Evolutionary conservation across 805 yeast genomes (phyloP), one percentile per base, ranked within the genome.

Genomic region (Metschnikowia arizonensis): DNA sequence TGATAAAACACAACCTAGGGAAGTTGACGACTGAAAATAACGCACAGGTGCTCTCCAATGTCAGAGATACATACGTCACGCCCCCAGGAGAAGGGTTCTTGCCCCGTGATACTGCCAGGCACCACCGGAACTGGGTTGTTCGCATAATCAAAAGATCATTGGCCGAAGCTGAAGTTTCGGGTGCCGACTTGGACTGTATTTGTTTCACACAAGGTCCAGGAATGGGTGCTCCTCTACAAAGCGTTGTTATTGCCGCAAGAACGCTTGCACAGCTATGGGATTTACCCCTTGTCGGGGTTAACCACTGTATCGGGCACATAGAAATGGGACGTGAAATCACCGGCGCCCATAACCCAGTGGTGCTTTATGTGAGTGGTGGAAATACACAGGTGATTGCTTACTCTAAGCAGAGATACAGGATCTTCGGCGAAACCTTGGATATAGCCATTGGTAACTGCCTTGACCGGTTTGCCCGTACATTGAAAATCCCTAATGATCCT

Each of bases 301-400:
- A 93, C 59, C 99, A 93, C 64, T 93, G 99, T 65, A 81, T 93
- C 30, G 99, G 99, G 1, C 99, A 93, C 64, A 93, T 93, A 50
- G 99, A 93, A 63, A 93, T 93, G 99, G 99, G 99, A 10, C 73
- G 99, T 49, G 98, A 91, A 60, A 91, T 93, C 60, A 93, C 99
- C 0, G 95, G 93, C n/a, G 98, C 98, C 0, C 76, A 74, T n/a
- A 91, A 93, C 59, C 99, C 99, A 0, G 98, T 93, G 40, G 99
- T 93, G 8, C 71, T 93, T 42, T 93, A 93, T 59, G 99, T 93
- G 9, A 87, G 96, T 63, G 99, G 99, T 12, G 99, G 99, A 42
- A 93, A 93, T 64, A 93, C 99, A 1, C 99, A 93, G 63, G 95
- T 93, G 17, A 93, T 93, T 62, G 99, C 99, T 1, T 93, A 93